phyloP scores from a whole-genome alignment of 352 stramenopile species.

The Aphanomyces astaci region DNA sequence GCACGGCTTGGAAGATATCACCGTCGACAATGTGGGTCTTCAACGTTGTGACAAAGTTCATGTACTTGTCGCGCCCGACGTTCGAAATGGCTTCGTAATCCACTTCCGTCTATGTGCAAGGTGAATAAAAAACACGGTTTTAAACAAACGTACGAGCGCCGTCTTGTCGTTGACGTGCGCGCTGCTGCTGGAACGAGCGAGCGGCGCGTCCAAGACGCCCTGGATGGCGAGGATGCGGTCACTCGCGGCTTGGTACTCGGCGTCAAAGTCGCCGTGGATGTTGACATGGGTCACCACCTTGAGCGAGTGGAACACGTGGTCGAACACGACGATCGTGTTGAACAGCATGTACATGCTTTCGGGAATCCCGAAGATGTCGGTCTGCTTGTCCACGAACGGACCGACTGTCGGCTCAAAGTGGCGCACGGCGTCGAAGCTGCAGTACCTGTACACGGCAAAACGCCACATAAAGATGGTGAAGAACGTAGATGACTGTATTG shows the following conservation, averaged over 20 bases:
- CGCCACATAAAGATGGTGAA: not conserved
- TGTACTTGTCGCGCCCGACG: slow-evolving; percentile 76
- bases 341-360: slow-evolving; percentile 90
- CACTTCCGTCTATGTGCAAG: slow-evolving; percentile 29
- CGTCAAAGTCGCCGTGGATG: slow-evolving; percentile 35
- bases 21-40: slow-evolving; percentile 85
- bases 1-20: slow-evolving; percentile 87
- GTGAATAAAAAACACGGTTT: not conserved
- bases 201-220: slow-evolving; percentile 45
- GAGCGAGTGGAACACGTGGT: slow-evolving; percentile 86
- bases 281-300: slow-evolving; percentile 83
- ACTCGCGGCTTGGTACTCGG: slow-evolving; percentile 62
- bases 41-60: slow-evolving; percentile 78
- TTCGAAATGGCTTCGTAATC: slow-evolving; percentile 74
- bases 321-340: slow-evolving; percentile 83
- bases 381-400: slow-evolving; percentile 64
- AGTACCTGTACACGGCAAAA: slow-evolving; percentile 41
- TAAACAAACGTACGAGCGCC: slow-evolving; percentile 2
- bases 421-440: slow-evolving; percentile 80
- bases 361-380: slow-evolving; percentile 70
- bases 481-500: not conserved
- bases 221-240: slow-evolving; percentile 62
- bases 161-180: slow-evolving; percentile 41
- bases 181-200: slow-evolving; percentile 46
- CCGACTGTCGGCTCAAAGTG: slow-evolving; percentile 83